Percentiles rank a stretch among this genome's conserved stretches.
Conservation (phyloP, 352 stramenopile species). For the Phytophthora tentaculata region DNA sequence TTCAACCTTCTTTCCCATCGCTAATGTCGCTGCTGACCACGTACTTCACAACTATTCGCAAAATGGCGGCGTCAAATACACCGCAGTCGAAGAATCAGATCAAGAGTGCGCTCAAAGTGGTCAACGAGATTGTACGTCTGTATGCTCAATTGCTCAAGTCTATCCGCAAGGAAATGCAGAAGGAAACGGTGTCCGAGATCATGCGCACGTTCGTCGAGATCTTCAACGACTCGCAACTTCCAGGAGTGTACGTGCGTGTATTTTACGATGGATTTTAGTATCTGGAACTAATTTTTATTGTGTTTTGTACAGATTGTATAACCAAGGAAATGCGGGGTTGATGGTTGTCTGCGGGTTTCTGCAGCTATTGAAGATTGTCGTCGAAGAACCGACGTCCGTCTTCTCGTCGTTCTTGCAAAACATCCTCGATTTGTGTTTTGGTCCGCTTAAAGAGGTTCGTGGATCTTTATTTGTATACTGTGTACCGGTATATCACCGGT, state of each 20-base stretch:
- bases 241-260: constrained; percentile 51
- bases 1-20: constrained; percentile 61
- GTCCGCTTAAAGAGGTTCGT: constrained; percentile 75
- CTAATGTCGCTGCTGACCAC: constrained; percentile 71
- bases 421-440: constrained; percentile 82
- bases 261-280: neutral
- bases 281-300: neutral
- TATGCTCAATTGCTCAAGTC: constrained; percentile 83
- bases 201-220: constrained; percentile 84
- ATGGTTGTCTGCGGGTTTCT: constrained; percentile 83
- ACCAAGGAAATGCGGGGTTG: constrained; percentile 63
- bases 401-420: constrained; percentile 79
- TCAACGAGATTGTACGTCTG: constrained; percentile 82
- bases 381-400: constrained; percentile 76
- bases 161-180: constrained; percentile 85
- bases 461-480: neutral
- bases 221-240: constrained; percentile 79
- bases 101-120: constrained; percentile 71
- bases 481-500: no score
- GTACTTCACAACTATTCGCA: constrained; percentile 73
- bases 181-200: constrained; percentile 69
- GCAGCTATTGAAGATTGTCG: constrained; percentile 77
- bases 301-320: constrained; percentile 49
- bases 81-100: constrained; percentile 52
- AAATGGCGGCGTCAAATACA: constrained; percentile 37